Base-by-base conservation (phyloP, 192 early-diverging fungal genomes). In the Coemansia sp. region DNA sequence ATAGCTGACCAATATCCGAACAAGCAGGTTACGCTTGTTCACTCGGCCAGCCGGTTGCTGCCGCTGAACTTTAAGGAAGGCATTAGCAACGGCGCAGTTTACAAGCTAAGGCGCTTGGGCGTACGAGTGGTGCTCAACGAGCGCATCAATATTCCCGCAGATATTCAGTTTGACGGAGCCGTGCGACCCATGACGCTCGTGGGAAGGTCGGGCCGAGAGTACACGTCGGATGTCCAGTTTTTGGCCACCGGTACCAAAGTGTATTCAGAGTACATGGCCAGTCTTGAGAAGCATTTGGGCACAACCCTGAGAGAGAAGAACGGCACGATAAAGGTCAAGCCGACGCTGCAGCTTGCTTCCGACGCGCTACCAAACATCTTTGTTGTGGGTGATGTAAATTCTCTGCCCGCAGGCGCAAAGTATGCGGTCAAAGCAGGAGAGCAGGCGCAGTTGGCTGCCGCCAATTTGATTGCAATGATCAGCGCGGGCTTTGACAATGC, bases 191-290 rank as follows among this genome's bases (percentile, higher is more conserved):
- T 72, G 1, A 73, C 77, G 9, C 66, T 92, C 29, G 48, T 37
- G 1, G 85, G 85, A n/a, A 57, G 54, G 19, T 76, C 64, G 0
- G 87, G 86, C 4, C 47, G 49, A 0, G 59, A 57, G 17, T 78
- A 90, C 59, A 65, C 71, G 6, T 81, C 85, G 4, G 88, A 92
- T 12, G 57, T 92, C 22, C 83, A 86, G 62, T 80, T 86, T 29
- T 55, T 80, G 11, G 68, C 80, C 11, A 80, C 75, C 1, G 86
- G 86, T 0, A 71, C 66, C 52, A 54, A 53, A 3, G 59, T 82
- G 16, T 48, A 82, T 31, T 77, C 86, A 2, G 74, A 69, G 19
- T 87, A 82, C 54, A 68, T 87, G 47, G 71, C 64, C 8, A 57
- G 68, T 0, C 61, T 87, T 5, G 78, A 78, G 47, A 22, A 37